Evolutionary conservation across 305 asterid genomes (phyloP).

Genomic region (Withania somnifera): DNA sequence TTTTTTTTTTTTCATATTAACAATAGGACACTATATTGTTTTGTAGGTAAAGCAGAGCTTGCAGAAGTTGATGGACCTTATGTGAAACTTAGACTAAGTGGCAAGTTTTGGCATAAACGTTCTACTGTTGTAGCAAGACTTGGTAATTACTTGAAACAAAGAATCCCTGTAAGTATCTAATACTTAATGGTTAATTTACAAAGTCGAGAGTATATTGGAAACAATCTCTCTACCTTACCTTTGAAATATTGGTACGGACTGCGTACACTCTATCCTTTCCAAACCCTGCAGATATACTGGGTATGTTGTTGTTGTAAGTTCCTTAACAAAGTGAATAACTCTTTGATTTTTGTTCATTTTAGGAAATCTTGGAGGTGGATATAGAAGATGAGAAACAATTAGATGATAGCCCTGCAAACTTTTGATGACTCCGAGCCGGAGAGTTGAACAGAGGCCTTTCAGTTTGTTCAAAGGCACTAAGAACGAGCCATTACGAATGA

Average conservation of each 20-base stretch:
- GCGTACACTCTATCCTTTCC: too few species aligned
- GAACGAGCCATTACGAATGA: background rate
- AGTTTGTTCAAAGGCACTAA: background rate
- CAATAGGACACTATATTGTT: background rate
- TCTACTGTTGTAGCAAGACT: slow-evolving; percentile 65
- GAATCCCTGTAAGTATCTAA: slow-evolving; percentile 61
- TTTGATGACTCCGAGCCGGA: slow-evolving; percentile 18
- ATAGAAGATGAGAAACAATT: slow-evolving; percentile 90
- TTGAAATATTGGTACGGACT: too few species aligned
- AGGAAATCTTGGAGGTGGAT: slow-evolving; percentile 94
- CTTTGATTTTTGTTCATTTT: background rate
- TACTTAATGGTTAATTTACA: background rate
- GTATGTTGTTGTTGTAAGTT: too few species aligned
- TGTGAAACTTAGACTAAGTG: slow-evolving; percentile 71
- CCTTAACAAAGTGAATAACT: too few species aligned
- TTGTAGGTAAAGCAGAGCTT: slow-evolving; percentile 68
- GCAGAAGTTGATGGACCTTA: slow-evolving; percentile 86
- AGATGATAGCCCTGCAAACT: slow-evolving; percentile 95
- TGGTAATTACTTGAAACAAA: slow-evolving; percentile 88
- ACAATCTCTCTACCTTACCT: too few species aligned
- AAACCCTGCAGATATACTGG: too few species aligned
- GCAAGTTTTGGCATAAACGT: slow-evolving; percentile 82
- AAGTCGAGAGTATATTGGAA: too few species aligned
- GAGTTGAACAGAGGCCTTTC: background rate
- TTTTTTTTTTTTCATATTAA: background rate